Percentiles rank a stretch among this genome's conserved stretches.
Conservation (phyloP, 2,329 filamentous ascomycete genomes). For the Colletotrichum sp. region DNA sequence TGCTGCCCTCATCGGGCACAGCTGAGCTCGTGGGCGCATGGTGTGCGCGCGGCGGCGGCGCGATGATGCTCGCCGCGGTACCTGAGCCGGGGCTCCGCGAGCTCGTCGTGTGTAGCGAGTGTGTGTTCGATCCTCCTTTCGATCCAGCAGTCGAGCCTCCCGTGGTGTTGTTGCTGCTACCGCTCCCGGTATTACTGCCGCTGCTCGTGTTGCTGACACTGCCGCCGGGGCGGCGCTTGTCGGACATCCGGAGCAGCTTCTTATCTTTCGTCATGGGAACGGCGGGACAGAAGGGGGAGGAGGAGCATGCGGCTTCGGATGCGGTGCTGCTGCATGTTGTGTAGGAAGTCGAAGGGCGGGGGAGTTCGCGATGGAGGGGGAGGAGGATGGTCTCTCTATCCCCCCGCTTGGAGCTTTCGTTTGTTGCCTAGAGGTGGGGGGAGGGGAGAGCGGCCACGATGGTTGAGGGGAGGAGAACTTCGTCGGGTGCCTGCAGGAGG, state of each 20-base stretch:
- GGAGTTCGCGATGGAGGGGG: neutral
- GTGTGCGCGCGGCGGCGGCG: slow-evolving; percentile 43
- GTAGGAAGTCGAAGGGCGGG: neutral
- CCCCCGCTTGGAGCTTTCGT: neutral
- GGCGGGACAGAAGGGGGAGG: neutral
- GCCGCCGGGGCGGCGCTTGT: slow-evolving; percentile 47
- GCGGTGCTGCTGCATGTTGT: slow-evolving; percentile 20
- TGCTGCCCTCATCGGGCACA: slow-evolving; percentile 28
- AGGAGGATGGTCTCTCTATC: neutral
- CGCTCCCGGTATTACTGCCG: slow-evolving; percentile 30
- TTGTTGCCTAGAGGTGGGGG: neutral
- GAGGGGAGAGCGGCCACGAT: neutral
- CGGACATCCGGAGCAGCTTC: slow-evolving; percentile 26
- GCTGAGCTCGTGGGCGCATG: slow-evolving; percentile 40
- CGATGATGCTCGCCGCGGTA: slow-evolving; percentile 36
- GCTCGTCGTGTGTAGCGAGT: slow-evolving; percentile 32
- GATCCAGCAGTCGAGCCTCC: neutral
- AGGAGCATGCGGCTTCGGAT: neutral
- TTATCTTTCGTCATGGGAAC: slow-evolving; percentile 25
- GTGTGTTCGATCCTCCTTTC: slow-evolving; percentile 20
- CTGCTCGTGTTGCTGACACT: slow-evolving; percentile 15
- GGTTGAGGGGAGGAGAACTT: neutral
- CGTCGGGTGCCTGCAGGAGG: neutral
- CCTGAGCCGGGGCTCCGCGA: slow-evolving; percentile 24
- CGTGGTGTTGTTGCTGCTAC: slow-evolving; percentile 14